Evolutionary conservation across 139 green algal genomes (phyloP).

Genomic region (Haematococcus lacustris): DNA sequence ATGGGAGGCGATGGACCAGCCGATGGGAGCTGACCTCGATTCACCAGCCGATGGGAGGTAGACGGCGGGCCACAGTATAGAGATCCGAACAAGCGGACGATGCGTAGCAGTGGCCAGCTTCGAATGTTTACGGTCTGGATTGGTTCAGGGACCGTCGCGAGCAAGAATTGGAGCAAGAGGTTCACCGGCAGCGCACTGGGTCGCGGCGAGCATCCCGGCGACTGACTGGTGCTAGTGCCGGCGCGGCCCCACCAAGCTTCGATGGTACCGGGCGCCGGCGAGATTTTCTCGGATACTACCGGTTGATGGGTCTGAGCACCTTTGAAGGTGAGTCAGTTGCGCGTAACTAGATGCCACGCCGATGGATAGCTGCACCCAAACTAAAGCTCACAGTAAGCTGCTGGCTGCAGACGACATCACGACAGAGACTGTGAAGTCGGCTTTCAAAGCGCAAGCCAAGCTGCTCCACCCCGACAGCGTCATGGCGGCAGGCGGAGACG

Average conservation of each 20-base stretch:
- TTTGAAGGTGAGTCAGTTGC: too few species aligned
- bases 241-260: neutral
- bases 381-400: too few species aligned
- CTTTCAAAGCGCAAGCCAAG: constrained; percentile 63
- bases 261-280: constrained; percentile 8
- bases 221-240: neutral
- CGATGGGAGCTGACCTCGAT: neutral
- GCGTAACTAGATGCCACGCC: too few species aligned
- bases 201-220: neutral
- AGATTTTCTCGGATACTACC: constrained; percentile 77
- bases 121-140: too few species aligned
- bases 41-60: neutral
- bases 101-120: too few species aligned
- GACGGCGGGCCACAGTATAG: neutral
- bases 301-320: constrained; percentile 35
- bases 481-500: neutral
- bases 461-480: constrained; percentile 65
- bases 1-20: neutral
- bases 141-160: neutral
- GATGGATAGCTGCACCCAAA: too few species aligned
- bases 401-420: constrained; percentile 10
- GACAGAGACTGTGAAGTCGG: constrained; percentile 54
- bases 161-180: constrained; percentile 1
- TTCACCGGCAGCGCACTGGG: neutral
- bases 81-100: too few species aligned